These are phyloP conservation scores for Linum lewisii DNA, from an alignment of 345 rosid species.

Conservation along the genomic window DNA sequence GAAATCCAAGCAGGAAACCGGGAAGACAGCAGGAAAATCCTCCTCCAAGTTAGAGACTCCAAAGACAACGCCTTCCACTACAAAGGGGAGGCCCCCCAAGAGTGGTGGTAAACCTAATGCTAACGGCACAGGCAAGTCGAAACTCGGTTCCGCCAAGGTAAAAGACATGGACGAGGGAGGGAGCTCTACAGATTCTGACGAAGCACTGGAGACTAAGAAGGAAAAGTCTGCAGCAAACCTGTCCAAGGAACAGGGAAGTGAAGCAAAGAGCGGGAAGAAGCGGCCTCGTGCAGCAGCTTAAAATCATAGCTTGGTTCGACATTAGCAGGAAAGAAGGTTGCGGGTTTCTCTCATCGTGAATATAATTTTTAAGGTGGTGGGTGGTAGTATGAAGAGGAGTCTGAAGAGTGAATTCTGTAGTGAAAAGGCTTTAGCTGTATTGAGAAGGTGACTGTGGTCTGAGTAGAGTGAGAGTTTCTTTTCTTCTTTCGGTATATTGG, in stretches of 20 bases:
- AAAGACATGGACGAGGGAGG: constrained; percentile 39
- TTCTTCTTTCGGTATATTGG: too few relatives aligned
- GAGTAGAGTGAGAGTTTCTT: too few relatives aligned
- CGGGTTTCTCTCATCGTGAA: too few relatives aligned
- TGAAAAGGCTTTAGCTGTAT: too few relatives aligned
- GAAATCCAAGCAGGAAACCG: constrained; percentile 26
- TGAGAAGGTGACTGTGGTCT: too few relatives aligned
- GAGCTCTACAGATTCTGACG: constrained; percentile 36
- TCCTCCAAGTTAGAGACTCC: constrained; percentile 33
- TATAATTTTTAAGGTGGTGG: too few relatives aligned
- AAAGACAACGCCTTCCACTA: constrained; percentile 20
- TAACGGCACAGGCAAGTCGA: constrained; percentile 35
- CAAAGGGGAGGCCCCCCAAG: constrained; percentile 32
- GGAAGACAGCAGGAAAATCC: constrained; percentile 23
- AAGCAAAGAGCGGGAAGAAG: constrained; percentile 45
- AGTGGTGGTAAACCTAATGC: constrained; percentile 32
- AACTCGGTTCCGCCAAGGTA: constrained; percentile 40
- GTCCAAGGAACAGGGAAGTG: constrained; percentile 43
- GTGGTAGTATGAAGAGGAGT: too few relatives aligned
- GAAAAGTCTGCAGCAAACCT: constrained; percentile 32
- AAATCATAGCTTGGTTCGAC: too few relatives aligned
- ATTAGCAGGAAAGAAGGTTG: too few relatives aligned
- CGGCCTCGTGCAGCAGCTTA: constrained; percentile 36
- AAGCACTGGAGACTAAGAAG: constrained; percentile 26
- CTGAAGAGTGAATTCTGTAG: too few relatives aligned